Percentiles rank a stretch among this genome's conserved stretches.
Conservation (phyloP, 2,329 filamentous ascomycete species). For the Ophioceras dolichostomum region DNA sequence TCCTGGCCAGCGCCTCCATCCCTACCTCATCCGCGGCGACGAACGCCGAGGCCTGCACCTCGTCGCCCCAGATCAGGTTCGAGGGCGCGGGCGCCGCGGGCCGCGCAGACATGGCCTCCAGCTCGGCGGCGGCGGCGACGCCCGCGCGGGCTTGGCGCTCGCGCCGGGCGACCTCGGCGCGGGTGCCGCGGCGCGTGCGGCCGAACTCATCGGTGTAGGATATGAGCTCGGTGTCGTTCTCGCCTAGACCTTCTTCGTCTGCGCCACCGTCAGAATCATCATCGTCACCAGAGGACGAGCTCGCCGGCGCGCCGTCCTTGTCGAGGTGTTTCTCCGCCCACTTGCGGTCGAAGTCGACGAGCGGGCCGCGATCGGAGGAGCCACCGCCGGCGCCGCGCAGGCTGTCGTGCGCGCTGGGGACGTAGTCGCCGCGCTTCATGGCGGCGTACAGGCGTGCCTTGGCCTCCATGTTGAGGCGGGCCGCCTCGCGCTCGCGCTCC, state of each 20-base stretch:
- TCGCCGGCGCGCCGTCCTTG: constrained; percentile 16
- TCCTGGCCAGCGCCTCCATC: constrained; percentile 69
- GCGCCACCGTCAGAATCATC: constrained; percentile 14
- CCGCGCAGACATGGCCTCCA: constrained; percentile 57
- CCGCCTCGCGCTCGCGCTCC: constrained; percentile 55
- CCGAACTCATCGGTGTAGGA: constrained; percentile 92
- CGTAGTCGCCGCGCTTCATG: constrained; percentile 80
- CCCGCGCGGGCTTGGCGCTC: constrained; percentile 42
- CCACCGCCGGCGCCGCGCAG: constrained; percentile 32
- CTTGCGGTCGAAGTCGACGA: constrained; percentile 93
- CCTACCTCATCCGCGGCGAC: constrained; percentile 56
- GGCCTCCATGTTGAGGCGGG: constrained; percentile 74
- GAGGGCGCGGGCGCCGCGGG: constrained; percentile 50
- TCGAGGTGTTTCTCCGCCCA: constrained; percentile 68
- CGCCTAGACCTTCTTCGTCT: not conserved
- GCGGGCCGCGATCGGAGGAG: constrained; percentile 50
- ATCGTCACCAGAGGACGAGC: constrained; percentile 20
- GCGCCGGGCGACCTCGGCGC: constrained; percentile 52
- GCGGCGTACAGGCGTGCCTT: constrained; percentile 82
- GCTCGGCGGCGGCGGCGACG: constrained; percentile 40
- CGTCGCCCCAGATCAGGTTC: constrained; percentile 72
- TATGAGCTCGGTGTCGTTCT: constrained; percentile 48
- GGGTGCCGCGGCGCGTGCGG: constrained; percentile 62
- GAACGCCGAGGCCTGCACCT: constrained; percentile 76
- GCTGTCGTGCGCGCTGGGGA: constrained; percentile 39